A percentile compares a stretch with the other conserved stretches of the same genome.
Conservation (phyloP, 306 rosid genomes). For the Ormosia emarginata region DNA sequence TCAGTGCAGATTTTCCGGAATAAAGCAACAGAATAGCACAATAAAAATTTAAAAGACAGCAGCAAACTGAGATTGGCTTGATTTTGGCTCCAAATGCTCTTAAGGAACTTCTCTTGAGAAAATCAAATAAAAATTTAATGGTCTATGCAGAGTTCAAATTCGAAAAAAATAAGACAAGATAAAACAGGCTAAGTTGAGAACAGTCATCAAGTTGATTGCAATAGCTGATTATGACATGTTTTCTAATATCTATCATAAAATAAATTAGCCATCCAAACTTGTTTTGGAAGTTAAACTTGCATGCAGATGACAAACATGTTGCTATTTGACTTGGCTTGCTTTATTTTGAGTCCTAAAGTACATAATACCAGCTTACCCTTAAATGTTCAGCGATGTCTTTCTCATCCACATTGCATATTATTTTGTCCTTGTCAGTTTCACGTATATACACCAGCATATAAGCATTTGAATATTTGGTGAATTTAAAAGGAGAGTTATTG, state of each 20-base stretch:
- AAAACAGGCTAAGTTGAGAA: not conserved
- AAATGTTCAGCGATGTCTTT: constrained; percentile 98
- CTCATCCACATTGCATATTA: constrained; percentile 96
- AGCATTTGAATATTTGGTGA: constrained; percentile 96
- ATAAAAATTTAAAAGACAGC: not conserved
- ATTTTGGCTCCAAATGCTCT: not conserved
- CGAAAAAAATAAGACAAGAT: not conserved
- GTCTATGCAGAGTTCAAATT: not conserved
- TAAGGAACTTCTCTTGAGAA: not conserved
- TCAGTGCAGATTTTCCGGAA: constrained; percentile 4
- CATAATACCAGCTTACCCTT: constrained; percentile 56
- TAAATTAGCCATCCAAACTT: not conserved
- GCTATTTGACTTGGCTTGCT: not conserved
- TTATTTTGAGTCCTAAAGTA: not conserved
- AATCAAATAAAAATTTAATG: not conserved
- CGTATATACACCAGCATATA: constrained; percentile 99
- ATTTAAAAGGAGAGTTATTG: constrained; percentile 93
- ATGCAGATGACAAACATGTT: not conserved
- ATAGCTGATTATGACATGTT: not conserved
- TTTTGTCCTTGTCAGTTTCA: constrained; percentile 93
- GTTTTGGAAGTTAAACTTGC: not conserved
- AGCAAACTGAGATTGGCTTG: not conserved
- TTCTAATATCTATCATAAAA: not conserved
- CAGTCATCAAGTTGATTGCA: not conserved
- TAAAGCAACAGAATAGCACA: not conserved